Evolutionary conservation across 1,284 basidiomycete species (phyloP).

Genomic region (Trichosporon sp.): DNA sequence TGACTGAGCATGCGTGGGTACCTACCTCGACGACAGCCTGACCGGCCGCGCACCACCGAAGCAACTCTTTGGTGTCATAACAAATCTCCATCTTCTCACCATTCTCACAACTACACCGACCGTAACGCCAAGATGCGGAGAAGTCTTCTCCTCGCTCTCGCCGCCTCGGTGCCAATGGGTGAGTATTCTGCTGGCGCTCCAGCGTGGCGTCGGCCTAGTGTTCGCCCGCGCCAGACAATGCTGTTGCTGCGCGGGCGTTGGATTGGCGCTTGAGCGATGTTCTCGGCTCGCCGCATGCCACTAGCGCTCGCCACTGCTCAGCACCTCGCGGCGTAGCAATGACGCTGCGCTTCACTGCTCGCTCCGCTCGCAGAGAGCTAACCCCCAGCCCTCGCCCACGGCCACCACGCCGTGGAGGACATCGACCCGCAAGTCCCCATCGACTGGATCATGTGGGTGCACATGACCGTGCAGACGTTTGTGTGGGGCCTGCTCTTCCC

Average conservation of each 20-base stretch:
- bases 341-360: not conserved
- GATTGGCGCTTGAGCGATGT: too few relatives aligned
- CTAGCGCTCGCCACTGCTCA: too few relatives aligned
- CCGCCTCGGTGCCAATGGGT: too few relatives aligned
- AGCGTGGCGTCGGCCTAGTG: too few relatives aligned
- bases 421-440: conserved; percentile 70
- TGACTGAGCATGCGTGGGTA: conserved; percentile 14
- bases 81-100: not conserved
- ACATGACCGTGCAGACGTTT: conserved; percentile 71
- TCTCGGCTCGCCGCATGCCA: too few relatives aligned
- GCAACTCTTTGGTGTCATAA: not conserved
- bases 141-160: not conserved
- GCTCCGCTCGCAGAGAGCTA: not conserved
- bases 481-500: conserved; percentile 84
- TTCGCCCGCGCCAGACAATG: too few relatives aligned
- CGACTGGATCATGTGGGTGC: conserved; percentile 75
- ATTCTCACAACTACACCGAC: not conserved
- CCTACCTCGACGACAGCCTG: not conserved
- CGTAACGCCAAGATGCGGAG: not conserved
- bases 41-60: not conserved
- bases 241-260: too few relatives aligned
- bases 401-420: conserved; percentile 66
- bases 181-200: too few relatives aligned
- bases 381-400: conserved; percentile 47
- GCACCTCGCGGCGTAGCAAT: too few relatives aligned